Conservation (phyloP, 345 rosid species). For the Boechera stricta region DNA sequence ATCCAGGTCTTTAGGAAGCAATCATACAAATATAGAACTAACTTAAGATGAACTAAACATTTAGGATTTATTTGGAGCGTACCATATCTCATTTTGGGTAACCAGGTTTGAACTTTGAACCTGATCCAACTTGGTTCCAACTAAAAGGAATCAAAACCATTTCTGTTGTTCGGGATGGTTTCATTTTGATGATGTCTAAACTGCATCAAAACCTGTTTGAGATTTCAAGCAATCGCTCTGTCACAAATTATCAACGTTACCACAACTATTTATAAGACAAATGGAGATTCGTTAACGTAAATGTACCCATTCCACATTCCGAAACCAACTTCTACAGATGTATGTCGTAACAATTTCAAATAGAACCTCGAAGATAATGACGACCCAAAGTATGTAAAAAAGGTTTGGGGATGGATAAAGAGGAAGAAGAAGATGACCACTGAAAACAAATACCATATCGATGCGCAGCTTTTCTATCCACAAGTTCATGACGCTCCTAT, state of each 20-base stretch:
- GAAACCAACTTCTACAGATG: slow-evolving; percentile 33
- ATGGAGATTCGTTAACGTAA: neutral
- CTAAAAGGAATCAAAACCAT: too few species aligned
- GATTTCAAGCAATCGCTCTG: neutral
- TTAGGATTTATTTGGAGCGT: too few species aligned
- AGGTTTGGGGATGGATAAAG: slow-evolving; percentile 4
- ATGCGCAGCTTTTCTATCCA: slow-evolving; percentile 42
- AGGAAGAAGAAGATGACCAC: slow-evolving; percentile 7
- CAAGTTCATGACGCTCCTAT: slow-evolving; percentile 40
- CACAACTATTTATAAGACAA: neutral
- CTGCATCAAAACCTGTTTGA: neutral
- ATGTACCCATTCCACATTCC: slow-evolving; percentile 23
- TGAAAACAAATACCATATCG: slow-evolving; percentile 30
- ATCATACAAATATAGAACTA: too few species aligned
- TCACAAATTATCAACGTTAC: neutral
- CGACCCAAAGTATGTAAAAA: slow-evolving; percentile 24
- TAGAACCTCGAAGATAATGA: slow-evolving; percentile 22
- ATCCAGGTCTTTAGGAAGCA: too few species aligned
- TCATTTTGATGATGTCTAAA: neutral
- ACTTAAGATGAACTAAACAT: too few species aligned
- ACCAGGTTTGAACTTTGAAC: neutral
- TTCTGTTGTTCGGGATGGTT: neutral
- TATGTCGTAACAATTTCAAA: slow-evolving; percentile 33
- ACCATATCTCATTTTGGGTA: too few species aligned
- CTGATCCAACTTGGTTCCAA: too few species aligned